phyloP scores from a whole-genome alignment of 495 filamentous ascomycete species.

The Durotheca rogersii region DNA sequence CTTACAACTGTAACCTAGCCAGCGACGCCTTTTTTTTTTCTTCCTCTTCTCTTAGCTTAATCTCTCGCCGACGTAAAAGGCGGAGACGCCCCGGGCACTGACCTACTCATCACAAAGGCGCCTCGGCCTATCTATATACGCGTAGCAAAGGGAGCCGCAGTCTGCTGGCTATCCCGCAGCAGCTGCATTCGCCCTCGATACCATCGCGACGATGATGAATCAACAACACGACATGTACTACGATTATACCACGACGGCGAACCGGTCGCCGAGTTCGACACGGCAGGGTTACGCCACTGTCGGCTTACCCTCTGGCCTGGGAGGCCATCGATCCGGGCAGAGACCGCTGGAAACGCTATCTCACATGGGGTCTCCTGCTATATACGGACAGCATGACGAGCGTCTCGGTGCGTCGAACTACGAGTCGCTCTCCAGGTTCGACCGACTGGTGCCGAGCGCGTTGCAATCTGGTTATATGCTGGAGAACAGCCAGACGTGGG shows the following conservation, averaged over 20 bases:
- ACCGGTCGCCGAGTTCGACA: slow-evolving; percentile 46
- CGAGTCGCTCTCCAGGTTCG: slow-evolving; percentile 50
- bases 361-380: slow-evolving; percentile 45
- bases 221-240: slow-evolving; percentile 54
- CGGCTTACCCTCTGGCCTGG: slow-evolving; percentile 56
- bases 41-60: slow-evolving; percentile 7
- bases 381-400: slow-evolving; percentile 52
- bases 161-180: slow-evolving; percentile 37
- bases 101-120: slow-evolving; percentile 8
- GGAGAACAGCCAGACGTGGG: slow-evolving; percentile 53
- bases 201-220: slow-evolving; percentile 52
- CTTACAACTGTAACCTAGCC: slow-evolving; percentile 6
- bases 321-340: slow-evolving; percentile 65
- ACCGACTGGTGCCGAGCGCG: slow-evolving; percentile 47
- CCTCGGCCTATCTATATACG: slow-evolving; percentile 29
- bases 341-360: slow-evolving; percentile 43
- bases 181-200: slow-evolving; percentile 29
- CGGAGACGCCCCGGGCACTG: slow-evolving; percentile 2
- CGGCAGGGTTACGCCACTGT: slow-evolving; percentile 53
- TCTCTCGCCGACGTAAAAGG: slow-evolving; percentile 5
- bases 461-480: slow-evolving; percentile 41
- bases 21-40: slow-evolving; percentile 25
- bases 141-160: slow-evolving; percentile 36
- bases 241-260: slow-evolving; percentile 37
- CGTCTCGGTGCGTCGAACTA: slow-evolving; percentile 56